Evolutionary conservation across 305 asterid species (phyloP).

Genomic region (Galium porrigens): DNA sequence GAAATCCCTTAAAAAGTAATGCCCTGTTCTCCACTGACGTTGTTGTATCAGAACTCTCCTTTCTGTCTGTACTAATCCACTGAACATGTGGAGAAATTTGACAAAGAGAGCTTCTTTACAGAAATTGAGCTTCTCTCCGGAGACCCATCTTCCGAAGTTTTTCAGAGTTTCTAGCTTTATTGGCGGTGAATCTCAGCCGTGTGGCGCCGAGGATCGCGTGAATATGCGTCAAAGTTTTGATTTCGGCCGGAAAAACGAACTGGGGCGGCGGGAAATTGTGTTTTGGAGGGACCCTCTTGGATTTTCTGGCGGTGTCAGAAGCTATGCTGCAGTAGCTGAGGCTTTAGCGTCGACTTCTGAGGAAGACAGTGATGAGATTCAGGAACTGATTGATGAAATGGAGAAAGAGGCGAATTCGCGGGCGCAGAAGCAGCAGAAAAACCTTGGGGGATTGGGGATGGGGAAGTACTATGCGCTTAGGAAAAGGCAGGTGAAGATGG

Average conservation of each 20-base stretch:
- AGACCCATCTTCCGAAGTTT: conserved; percentile 20
- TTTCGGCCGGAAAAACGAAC: conserved; percentile 18
- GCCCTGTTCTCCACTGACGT: not conserved
- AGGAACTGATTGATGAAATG: conserved; percentile 37
- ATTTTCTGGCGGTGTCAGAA: conserved; percentile 23
- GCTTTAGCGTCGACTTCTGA: conserved; percentile 68
- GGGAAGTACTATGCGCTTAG: conserved; percentile 54
- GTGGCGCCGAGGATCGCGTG: conserved; percentile 12
- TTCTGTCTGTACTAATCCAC: conserved; percentile 15
- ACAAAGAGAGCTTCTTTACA: conserved; percentile 37
- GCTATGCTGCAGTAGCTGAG: conserved; percentile 70
- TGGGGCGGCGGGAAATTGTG: conserved; percentile 14
- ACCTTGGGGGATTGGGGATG: conserved; percentile 48
- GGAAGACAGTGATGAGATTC: conserved; percentile 66
- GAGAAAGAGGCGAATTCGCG: conserved; percentile 20
- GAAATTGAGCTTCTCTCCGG: conserved; percentile 29
- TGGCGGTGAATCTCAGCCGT: conserved; percentile 7
- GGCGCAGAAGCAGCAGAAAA: conserved; percentile 33
- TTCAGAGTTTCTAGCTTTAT: conserved; percentile 16
- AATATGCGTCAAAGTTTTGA: conserved; percentile 19
- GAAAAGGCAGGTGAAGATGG: conserved; percentile 63
- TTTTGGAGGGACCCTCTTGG: conserved; percentile 18
- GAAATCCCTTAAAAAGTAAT: not conserved
- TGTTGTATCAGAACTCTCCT: not conserved
- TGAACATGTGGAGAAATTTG: conserved; percentile 71